These are phyloP conservation scores for Dictyostelium firmibasis DNA, from an alignment of 78 protist genomes.

Conservation along the genomic window DNA sequence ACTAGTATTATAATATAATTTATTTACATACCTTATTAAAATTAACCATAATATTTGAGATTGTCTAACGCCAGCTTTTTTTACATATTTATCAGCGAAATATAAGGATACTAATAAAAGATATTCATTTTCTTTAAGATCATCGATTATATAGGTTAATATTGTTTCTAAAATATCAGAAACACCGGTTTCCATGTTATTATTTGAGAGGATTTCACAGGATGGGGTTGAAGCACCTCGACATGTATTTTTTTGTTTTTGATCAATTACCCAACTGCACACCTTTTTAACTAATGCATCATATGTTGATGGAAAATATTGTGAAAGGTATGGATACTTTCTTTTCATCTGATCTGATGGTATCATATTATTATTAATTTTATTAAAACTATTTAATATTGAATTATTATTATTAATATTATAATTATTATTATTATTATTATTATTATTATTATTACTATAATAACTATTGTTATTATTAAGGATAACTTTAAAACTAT, in stretches of 20 bases:
- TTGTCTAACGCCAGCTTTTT: conserved; percentile 19
- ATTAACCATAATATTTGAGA: conserved; percentile 34
- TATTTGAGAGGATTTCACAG: background rate
- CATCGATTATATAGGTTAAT: background rate
- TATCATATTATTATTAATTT: background rate
- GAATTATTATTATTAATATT: no score
- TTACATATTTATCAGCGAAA: conserved; percentile 51
- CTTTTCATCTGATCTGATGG: background rate
- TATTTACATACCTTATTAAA: conserved; percentile 12
- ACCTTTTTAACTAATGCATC: conserved; percentile 11
- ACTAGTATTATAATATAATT: no score
- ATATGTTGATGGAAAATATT: background rate
- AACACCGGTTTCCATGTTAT: conserved; percentile 26
- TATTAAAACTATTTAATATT: no score
- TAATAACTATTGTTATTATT: no score
- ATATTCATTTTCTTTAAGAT: conserved; percentile 8
- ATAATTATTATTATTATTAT: no score
- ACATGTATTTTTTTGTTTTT: background rate
- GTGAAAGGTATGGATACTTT: background rate
- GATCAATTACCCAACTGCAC: conserved; percentile 17
- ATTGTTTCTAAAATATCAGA: conserved; percentile 7
- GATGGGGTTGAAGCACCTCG: background rate
- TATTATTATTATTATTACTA: no score
- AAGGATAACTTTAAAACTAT: background rate
- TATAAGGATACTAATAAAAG: background rate